Evolutionary conservation across 371 early-diverging fungal genomes (phyloP).

Genomic region (Apophysomyces variabilis): DNA sequence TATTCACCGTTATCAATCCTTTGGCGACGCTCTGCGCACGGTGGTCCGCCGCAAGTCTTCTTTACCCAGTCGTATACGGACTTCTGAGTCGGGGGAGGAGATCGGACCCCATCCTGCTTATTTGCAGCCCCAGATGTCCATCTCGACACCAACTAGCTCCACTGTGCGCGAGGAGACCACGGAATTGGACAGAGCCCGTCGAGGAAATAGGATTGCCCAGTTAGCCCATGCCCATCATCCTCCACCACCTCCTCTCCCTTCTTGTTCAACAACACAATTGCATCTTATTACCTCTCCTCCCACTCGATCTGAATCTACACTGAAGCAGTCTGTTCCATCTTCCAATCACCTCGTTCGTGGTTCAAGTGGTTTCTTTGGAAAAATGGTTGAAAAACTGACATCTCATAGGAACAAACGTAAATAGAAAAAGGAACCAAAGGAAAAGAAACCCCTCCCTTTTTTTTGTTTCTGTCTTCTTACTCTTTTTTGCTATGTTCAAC

Average conservation of each 20-base stretch:
- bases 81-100: constrained; percentile 10
- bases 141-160: neutral
- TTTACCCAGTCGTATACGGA: constrained; percentile 21
- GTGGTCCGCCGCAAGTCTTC: constrained; percentile 23
- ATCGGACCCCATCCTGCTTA: neutral
- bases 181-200: neutral
- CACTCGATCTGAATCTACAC: neutral
- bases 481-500: no score
- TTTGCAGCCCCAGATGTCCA: neutral
- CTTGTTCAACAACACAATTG: neutral
- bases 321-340: constrained; percentile 4
- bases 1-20: constrained; percentile 4
- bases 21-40: constrained; percentile 12
- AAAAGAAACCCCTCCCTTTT: no score
- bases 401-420: constrained; percentile 4
- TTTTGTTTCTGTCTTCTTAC: no score
- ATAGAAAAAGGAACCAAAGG: neutral
- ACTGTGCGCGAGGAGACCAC: neutral
- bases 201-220: neutral
- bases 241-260: constrained; percentile 4
- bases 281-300: neutral
- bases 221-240: constrained; percentile 10
- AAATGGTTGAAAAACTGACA: constrained; percentile 17
- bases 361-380: constrained; percentile 21
- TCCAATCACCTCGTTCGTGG: constrained; percentile 18